Base-by-base conservation (phyloP, 331 rosid species). In the Quercus tomentella region DNA sequence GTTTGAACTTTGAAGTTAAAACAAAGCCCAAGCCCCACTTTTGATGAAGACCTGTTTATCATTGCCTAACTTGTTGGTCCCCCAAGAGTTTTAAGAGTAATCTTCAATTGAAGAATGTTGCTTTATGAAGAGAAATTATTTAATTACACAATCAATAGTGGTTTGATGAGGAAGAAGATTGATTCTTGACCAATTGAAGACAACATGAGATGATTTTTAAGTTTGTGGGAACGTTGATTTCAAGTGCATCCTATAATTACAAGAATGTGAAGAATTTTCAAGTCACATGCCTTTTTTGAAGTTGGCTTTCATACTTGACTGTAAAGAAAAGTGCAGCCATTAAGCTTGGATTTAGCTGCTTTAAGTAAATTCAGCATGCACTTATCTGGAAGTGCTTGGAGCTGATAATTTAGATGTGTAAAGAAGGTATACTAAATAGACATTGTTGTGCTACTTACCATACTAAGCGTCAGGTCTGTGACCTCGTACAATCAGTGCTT, bases 1-100 rank as follows among this genome's bases (percentile, higher is more conserved):
- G 96, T 90, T 96, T 89, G 97, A 94, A 93, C 87, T 93, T 90
- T 84, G 92, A 87, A 95, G 94, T 94, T 96, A 89, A 91, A 92
- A 86, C 99, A 93, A 49, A 96, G 97, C 73, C 91, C 98, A 93
- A 96, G 97, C 91, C 93, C 91, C 93, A 85, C 83, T 73, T 91
- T 91, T 89, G 97, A 89, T 86, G 93, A 87, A 91, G 90, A 81
- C 83, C 93, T 90, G 89, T 88, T 91, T 89, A 88, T 81, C 90
- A 75, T 85, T 85, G 95, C 90, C 79, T 91, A 92, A 88, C 92
- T 84, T 89, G 84, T 87, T 87, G 97, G 92, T 87, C 80, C 78
- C 66, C 82, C 91, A 82, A 89, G 92, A 90, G 61, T 89, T 85
- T 89, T 85, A 83, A 61, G 86, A 83, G 87, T 83, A 85, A 77